phyloP scores from a whole-genome alignment of 305 asterid genomes.

The Solanum hybrid region DNA sequence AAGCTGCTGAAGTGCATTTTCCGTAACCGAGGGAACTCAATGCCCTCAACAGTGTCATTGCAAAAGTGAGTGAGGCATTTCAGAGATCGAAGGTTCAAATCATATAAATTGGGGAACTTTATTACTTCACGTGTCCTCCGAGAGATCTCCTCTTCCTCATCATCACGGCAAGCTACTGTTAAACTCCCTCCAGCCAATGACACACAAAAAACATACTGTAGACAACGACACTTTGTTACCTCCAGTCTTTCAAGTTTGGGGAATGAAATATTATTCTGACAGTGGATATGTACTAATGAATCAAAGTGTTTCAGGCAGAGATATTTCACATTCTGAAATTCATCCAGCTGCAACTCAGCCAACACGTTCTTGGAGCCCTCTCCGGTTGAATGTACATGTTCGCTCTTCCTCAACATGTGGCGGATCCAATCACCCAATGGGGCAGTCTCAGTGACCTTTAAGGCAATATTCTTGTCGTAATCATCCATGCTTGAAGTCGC shows the following conservation, averaged over 20 bases:
- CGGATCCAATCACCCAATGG: background rate
- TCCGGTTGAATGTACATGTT: conserved; percentile 10
- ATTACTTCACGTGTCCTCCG: background rate
- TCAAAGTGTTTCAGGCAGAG: background rate
- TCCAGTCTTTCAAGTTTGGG: background rate
- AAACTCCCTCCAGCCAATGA: background rate
- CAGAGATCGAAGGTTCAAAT: background rate
- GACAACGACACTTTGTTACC: background rate
- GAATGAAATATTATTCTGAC: background rate
- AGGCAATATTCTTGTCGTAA: conserved; percentile 5
- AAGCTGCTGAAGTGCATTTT: background rate
- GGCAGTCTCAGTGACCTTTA: background rate
- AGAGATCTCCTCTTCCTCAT: background rate
- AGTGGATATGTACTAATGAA: background rate
- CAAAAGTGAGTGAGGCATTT: background rate
- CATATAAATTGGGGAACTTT: conserved; percentile 16
- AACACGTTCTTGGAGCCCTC: conserved; percentile 9
- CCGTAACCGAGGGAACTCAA: background rate
- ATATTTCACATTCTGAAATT: background rate
- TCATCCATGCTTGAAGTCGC: background rate
- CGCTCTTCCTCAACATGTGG: conserved; percentile 8
- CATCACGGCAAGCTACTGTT: background rate
- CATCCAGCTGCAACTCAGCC: background rate
- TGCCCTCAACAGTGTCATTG: background rate
- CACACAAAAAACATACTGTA: background rate